These are phyloP conservation scores for Yamadazyma dendronema DNA, from an alignment of 1,139 yeast genomes.

Conservation along the genomic window DNA sequence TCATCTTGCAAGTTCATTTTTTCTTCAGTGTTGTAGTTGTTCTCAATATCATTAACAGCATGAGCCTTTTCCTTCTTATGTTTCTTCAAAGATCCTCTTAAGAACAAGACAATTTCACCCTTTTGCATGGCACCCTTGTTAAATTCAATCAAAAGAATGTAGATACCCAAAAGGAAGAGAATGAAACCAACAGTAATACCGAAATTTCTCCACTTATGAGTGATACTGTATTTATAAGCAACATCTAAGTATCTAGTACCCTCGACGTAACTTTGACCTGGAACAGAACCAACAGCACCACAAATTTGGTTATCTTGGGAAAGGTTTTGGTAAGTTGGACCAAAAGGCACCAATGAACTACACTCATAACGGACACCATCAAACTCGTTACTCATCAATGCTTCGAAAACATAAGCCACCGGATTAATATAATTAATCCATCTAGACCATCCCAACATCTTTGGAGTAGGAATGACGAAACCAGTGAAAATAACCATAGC, in stretches of 20 bases:
- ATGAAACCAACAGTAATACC: conserved; percentile 65
- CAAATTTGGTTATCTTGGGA: conserved; percentile 47
- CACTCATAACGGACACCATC: conserved; percentile 50
- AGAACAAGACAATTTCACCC: conserved; percentile 79
- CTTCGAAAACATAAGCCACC: conserved; percentile 54
- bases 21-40: conserved; percentile 15
- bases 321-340: conserved; percentile 46
- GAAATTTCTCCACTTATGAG: conserved; percentile 81
- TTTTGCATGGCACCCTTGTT: conserved; percentile 77
- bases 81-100: conserved; percentile 29
- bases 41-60: conserved; percentile 15
- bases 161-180: conserved; percentile 53
- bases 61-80: conserved; percentile 18
- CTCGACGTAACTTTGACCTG: conserved; percentile 53
- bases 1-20: conserved; percentile 21
- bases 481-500: conserved; percentile 59
- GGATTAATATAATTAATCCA: conserved; percentile 64
- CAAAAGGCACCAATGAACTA: conserved; percentile 45
- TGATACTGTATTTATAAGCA: conserved; percentile 48
- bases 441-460: conserved; percentile 63
- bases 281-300: conserved; percentile 57
- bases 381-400: conserved; percentile 56
- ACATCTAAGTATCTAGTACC: conserved; percentile 57
- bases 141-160: conserved; percentile 58
- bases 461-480: conserved; percentile 54